Conservation (phyloP, 23 red algal species). For the Agarophyton chilense region DNA sequence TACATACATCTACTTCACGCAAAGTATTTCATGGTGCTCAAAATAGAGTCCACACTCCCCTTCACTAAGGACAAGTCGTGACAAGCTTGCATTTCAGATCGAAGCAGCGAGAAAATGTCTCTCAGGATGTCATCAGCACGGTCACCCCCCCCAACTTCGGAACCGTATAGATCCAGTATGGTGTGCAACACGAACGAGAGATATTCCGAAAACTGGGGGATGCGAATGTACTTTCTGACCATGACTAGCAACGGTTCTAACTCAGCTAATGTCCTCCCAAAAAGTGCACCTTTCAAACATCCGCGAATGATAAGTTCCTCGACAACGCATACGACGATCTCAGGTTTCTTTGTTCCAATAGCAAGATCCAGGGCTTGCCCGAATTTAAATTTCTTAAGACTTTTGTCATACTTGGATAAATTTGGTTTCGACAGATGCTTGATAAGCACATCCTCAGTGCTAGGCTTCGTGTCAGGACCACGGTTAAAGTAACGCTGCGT, state of each 20-base stretch:
- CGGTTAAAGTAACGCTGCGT: conserved; percentile 51
- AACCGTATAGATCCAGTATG: conserved; percentile 79
- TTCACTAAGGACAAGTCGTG: not conserved
- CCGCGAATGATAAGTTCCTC: conserved; percentile 80
- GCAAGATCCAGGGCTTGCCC: conserved; percentile 73
- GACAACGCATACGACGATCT: conserved; percentile 72
- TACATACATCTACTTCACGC: too few species aligned
- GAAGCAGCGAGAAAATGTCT: not conserved
- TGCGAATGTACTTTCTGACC: conserved; percentile 56
- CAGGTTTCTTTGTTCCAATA: conserved; percentile 42
- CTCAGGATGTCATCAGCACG: not conserved
- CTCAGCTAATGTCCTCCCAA: not conserved
- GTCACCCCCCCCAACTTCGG: not conserved
- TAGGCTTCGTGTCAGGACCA: conserved; percentile 58
- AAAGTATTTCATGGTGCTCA: conserved; percentile 16
- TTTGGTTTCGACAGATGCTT: not conserved
- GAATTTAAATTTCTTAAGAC: conserved; percentile 69
- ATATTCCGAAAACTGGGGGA: conserved; percentile 43
- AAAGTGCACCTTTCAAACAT: conserved; percentile 62
- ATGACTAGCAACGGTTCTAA: conserved; percentile 67
- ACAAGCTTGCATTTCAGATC: conserved; percentile 16
- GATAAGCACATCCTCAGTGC: conserved; percentile 33
- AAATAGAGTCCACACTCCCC: conserved; percentile 48
- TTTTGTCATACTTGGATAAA: conserved; percentile 53
- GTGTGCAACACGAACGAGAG: conserved; percentile 76